These are phyloP conservation scores for Lactarius indigo DNA, from an alignment of 768 basidiomycete species.

Conservation along the genomic window DNA sequence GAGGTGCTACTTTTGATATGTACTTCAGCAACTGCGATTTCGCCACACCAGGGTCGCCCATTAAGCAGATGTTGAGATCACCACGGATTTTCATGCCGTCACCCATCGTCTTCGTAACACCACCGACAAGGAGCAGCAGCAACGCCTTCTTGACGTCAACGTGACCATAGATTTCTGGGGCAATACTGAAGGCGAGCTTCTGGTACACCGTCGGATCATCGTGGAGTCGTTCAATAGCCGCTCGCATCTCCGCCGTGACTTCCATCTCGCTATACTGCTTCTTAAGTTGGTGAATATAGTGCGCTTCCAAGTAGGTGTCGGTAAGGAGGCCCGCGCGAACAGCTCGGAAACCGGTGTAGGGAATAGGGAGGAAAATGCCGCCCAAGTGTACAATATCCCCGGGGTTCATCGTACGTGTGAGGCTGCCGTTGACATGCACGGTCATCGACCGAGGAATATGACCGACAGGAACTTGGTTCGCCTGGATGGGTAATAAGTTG, in stretches of 20 bases:
- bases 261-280: constrained; percentile 98
- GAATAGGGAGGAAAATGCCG: constrained; percentile 96
- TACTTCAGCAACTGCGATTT: constrained; percentile 98
- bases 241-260: constrained; percentile 77
- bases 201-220: constrained; percentile 79
- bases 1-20: constrained; percentile 96
- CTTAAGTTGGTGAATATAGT: constrained; percentile 90
- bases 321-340: constrained; percentile 94
- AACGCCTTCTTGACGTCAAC: constrained; percentile 96
- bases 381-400: constrained; percentile 94
- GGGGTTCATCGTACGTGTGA: constrained; percentile 89
- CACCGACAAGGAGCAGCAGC: constrained; percentile 87
- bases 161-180: constrained; percentile 98
- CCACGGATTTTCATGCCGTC: constrained; percentile 99
- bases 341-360: constrained; percentile 97
- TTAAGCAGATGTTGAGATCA: constrained; percentile 94
- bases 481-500: constrained; percentile 46
- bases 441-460: constrained; percentile 99
- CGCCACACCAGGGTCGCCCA: constrained; percentile 99
- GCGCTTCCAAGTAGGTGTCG: constrained; percentile 93
- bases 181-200: constrained; percentile 88
- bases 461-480: constrained; percentile 98
- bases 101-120: constrained; percentile 90
- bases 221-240: constrained; percentile 62
- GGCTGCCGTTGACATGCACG: constrained; percentile 84